phyloP scores from a whole-genome alignment of 345 rosid species.

The Iberis pinnata region DNA sequence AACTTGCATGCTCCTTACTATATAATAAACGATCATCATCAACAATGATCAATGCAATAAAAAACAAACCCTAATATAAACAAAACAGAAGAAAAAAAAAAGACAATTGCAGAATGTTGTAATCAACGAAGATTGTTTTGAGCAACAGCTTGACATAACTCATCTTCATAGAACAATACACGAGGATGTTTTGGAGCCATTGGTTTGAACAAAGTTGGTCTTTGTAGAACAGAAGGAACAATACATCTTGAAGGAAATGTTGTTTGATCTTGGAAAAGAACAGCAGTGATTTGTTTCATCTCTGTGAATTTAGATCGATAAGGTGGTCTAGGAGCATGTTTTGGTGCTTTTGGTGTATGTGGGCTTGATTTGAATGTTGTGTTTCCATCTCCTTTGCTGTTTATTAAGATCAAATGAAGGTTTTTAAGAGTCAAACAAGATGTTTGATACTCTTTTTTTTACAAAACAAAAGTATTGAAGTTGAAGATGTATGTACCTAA shows the following conservation, averaged over 20 bases:
- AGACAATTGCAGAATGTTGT: not conserved
- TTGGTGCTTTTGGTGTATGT: constrained; percentile 85
- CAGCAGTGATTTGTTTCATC: constrained; percentile 81
- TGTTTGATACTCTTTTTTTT: constrained; percentile 24
- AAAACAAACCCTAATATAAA: constrained; percentile 44
- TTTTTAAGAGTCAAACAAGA: constrained; percentile 18
- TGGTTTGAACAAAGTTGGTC: constrained; percentile 58
- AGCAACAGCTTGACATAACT: constrained; percentile 92
- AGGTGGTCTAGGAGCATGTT: constrained; percentile 88
- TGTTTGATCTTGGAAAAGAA: constrained; percentile 73
- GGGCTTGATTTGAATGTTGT: constrained; percentile 44
- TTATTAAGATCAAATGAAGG: constrained; percentile 1
- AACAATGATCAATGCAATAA: constrained; percentile 30
- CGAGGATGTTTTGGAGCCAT: constrained; percentile 37
- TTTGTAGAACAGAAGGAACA: constrained; percentile 74
- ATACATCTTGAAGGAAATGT: constrained; percentile 65
- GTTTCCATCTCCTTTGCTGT: constrained; percentile 65
- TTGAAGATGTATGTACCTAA: constrained; percentile 36
- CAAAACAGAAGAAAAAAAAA: constrained; percentile 23
- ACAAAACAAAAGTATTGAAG: not conserved
- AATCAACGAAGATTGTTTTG: constrained; percentile 74
- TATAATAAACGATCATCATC: constrained; percentile 15
- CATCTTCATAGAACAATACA: constrained; percentile 86
- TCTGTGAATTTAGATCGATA: constrained; percentile 58
- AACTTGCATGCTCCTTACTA: constrained; percentile 49